Base-by-base conservation (phyloP, 2,329 filamentous ascomycete genomes). In the Ceratocystis alfenasii region DNA sequence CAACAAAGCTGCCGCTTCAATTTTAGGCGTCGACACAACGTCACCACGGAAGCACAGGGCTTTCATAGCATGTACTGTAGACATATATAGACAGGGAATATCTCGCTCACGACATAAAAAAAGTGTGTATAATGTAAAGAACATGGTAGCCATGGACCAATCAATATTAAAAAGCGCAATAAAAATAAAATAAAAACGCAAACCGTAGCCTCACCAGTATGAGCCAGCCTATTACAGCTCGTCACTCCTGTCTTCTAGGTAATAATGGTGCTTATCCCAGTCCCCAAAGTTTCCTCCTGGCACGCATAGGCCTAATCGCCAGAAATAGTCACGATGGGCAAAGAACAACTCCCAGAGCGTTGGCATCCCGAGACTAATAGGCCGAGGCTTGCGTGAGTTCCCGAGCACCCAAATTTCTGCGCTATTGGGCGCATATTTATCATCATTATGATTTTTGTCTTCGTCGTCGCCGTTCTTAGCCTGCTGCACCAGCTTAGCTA, bases 271-370 rank as follows among this genome's bases (percentile, higher is more conserved):
- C 68, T 81, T 77, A 20, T 80, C 83, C 87, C 87, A 89, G 70
- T 89, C 82, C 59, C 79, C 78, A 2, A 86, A 86, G 73, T 88
- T 87, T 12, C 89, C 88, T 12, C 88, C 88, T 0, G 93, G 92
- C 1, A 96, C 79, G 76, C 94, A 99, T 41, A 97, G 77, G 0
- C 94, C 94, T 64, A 99, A 75, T 66, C 94, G 82, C 89, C 90
- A 95, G 76, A 99, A 97, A 75, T 99, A 99, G 76, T 99, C 94
- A 48, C 94, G 80, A 76, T 99, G 94, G 0, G 92, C 89, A 75
- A 95, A 95, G 72, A 97, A 87, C 6, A 96, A 78, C 75, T 96
- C 85, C 90, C 93, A 96, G n/a, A 95, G 81, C 74, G 87, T 89
- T 71, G 67, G 67, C 15, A 68, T 64, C n/a, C 61, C 67, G 41